These are phyloP conservation scores for Batrachochytrium dendrobatidis DNA, from an alignment of 371 early-diverging fungal genomes.

Conservation along the genomic window DNA sequence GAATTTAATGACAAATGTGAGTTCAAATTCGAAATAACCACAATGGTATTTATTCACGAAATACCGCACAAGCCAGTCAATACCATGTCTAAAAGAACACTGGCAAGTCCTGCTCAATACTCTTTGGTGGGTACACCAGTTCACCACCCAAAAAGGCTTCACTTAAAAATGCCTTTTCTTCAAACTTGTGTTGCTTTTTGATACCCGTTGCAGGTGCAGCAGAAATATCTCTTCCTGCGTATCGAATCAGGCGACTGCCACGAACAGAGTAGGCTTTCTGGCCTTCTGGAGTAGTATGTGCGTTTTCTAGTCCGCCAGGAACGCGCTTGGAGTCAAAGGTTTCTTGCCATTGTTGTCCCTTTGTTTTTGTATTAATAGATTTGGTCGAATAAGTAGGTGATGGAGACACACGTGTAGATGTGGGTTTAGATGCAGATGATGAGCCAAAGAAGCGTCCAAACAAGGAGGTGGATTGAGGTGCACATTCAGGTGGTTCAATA, in stretches of 20 bases:
- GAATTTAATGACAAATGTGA: background rate
- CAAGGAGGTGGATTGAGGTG: background rate
- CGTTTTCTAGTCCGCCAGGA: conserved; percentile 40
- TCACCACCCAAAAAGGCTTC: conserved; percentile 74
- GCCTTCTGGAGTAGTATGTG: conserved; percentile 13
- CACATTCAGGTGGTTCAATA: no score
- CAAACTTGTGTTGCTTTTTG: conserved; percentile 91
- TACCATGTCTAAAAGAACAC: no score
- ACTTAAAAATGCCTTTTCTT: conserved; percentile 77
- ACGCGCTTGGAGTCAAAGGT: conserved; percentile 19
- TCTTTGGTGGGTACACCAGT: conserved; percentile 13
- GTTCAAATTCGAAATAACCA: no score
- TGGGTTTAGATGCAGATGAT: background rate
- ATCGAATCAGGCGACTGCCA: conserved; percentile 49
- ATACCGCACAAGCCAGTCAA: no score
- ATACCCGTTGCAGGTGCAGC: conserved; percentile 95
- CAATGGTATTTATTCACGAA: no score
- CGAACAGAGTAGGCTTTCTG: conserved; percentile 22
- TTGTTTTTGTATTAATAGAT: conserved; percentile 10
- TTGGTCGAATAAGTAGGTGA: background rate
- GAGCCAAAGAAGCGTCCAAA: conserved; percentile 11
- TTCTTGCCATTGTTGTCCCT: conserved; percentile 44
- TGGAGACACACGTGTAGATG: background rate
- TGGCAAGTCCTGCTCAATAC: background rate
- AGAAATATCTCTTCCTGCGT: conserved; percentile 87